Percentiles rank a stretch among this genome's conserved stretches.
Evolutionary conservation across 83 land plant species (phyloP).

Genomic region (Thuja plicata): DNA sequence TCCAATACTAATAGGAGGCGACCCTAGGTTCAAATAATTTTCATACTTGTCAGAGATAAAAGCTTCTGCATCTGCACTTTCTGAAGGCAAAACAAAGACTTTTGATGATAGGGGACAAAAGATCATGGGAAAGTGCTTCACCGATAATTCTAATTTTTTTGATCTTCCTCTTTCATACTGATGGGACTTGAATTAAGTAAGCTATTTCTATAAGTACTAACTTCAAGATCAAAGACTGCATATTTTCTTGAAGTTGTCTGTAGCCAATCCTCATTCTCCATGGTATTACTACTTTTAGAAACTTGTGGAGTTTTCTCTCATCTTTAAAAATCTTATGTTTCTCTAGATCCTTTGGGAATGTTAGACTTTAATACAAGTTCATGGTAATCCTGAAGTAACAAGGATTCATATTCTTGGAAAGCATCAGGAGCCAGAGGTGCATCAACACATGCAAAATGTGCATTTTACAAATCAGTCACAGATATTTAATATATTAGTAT

Average conservation of each 20-base stretch:
- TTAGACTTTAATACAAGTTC: no score
- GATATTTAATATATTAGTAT: no score
- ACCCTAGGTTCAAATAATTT: conserved; percentile 65
- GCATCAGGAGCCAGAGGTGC: no score
- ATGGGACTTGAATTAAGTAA: conserved; percentile 4
- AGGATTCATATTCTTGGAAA: no score
- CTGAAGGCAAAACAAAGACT: no score
- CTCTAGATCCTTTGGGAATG: no score
- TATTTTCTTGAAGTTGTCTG: conserved; percentile 26
- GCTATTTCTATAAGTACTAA: conserved; percentile 18
- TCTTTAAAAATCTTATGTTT: background rate
- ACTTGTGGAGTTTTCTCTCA: background rate
- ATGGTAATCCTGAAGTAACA: no score
- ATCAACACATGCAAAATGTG: no score
- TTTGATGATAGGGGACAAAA: conserved; percentile 76
- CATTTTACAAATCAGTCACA: no score
- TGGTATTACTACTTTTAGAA: background rate
- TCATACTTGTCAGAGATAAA: conserved; percentile 52
- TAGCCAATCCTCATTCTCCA: conserved; percentile 38
- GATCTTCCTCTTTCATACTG: no score
- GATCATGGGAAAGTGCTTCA: conserved; percentile 85
- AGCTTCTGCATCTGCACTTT: conserved; percentile 71
- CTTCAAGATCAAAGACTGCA: conserved; percentile 18
- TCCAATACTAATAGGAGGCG: conserved; percentile 70
- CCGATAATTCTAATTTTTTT: conserved; percentile 40